Percentiles rank a stretch among this genome's conserved stretches.
These are phyloP conservation scores for Lindgomyces ingoldianus DNA, from an alignment of 495 filamentous ascomycete genomes.

Conservation along the genomic window DNA sequence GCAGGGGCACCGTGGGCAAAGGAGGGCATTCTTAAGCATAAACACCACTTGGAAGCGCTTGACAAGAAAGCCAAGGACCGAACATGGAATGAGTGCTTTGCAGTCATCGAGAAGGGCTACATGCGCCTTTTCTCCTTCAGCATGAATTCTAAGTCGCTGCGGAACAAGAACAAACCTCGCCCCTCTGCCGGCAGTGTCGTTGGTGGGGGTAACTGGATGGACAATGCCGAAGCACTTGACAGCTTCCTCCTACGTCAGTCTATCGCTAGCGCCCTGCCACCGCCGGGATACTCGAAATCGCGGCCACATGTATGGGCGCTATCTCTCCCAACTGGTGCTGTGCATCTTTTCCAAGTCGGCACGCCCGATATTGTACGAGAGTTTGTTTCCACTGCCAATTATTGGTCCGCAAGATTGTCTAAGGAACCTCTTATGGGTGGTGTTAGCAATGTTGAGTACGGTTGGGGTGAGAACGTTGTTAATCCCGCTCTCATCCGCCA, in stretches of 20 bases:
- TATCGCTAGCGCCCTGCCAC: conserved; percentile 84
- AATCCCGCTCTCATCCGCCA: conserved; percentile 65
- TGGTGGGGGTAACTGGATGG: conserved; percentile 95
- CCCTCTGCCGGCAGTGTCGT: conserved; percentile 66
- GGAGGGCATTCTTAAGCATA: conserved; percentile 92
- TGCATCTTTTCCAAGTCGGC: conserved; percentile 96
- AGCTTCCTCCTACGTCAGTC: conserved; percentile 89
- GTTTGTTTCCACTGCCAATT: conserved; percentile 93
- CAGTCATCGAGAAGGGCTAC: conserved; percentile 96
- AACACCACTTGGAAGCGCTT: conserved; percentile 86
- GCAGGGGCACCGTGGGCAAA: conserved; percentile 96
- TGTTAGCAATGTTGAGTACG: conserved; percentile 96
- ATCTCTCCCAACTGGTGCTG: conserved; percentile 87
- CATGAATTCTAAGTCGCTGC: conserved; percentile 67
- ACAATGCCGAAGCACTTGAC: conserved; percentile 84
- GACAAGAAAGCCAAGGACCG: conserved; percentile 91
- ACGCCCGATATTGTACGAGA: conserved; percentile 93
- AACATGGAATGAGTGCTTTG: conserved; percentile 93
- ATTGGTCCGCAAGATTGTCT: conserved; percentile 92
- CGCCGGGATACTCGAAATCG: conserved; percentile 88
- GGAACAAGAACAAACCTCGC: conserved; percentile 62
- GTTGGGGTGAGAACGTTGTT: conserved; percentile 89
- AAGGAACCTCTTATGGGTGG: conserved; percentile 90
- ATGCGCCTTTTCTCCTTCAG: conserved; percentile 93
- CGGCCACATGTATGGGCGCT: conserved; percentile 94